Conservation (phyloP, 805 yeast genomes). For the Jamesozyma gamospora region DNA sequence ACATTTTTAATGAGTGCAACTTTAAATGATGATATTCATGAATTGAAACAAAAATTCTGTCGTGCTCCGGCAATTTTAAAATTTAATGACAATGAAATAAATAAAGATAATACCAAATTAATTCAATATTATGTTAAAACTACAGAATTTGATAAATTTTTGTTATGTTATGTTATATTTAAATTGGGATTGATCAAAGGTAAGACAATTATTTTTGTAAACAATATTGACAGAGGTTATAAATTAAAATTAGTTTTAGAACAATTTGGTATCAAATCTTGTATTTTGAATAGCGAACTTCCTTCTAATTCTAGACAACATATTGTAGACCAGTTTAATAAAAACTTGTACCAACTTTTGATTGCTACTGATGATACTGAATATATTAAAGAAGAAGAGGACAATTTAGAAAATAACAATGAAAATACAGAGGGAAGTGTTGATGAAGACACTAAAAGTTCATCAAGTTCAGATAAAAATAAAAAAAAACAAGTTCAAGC, state of each 20-base stretch:
- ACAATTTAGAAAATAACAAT: slow-evolving; percentile 19
- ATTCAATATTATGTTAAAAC: slow-evolving; percentile 82
- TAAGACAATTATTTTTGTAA: slow-evolving; percentile 82
- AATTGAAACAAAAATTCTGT: slow-evolving; percentile 68
- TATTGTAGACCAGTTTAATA: slow-evolving; percentile 90
- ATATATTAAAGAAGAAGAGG: slow-evolving; percentile 42
- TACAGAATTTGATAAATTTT: slow-evolving; percentile 82
- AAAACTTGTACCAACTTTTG: slow-evolving; percentile 71
- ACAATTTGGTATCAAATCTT: slow-evolving; percentile 85
- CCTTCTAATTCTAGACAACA: slow-evolving; percentile 90
- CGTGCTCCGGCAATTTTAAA: slow-evolving; percentile 72
- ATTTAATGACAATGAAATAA: slow-evolving; percentile 58
- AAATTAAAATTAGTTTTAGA: slow-evolving; percentile 82
- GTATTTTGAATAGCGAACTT: slow-evolving; percentile 83
- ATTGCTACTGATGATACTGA: slow-evolving; percentile 93
- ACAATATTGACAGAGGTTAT: slow-evolving; percentile 91
- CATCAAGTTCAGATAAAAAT: slow-evolving; percentile 13
- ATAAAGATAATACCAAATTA: slow-evolving; percentile 46
- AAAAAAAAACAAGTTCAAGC: slow-evolving; percentile 21
- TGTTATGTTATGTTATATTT: slow-evolving; percentile 83
- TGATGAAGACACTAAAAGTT: slow-evolving; percentile 11
- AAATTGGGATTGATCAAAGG: slow-evolving; percentile 84
- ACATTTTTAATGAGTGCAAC: slow-evolving; percentile 96
- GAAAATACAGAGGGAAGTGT: slow-evolving; percentile 5
- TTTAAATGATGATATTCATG: slow-evolving; percentile 72